phyloP scores from a whole-genome alignment of 495 filamentous ascomycete genomes.

The Aspergillus heteromorphus region DNA sequence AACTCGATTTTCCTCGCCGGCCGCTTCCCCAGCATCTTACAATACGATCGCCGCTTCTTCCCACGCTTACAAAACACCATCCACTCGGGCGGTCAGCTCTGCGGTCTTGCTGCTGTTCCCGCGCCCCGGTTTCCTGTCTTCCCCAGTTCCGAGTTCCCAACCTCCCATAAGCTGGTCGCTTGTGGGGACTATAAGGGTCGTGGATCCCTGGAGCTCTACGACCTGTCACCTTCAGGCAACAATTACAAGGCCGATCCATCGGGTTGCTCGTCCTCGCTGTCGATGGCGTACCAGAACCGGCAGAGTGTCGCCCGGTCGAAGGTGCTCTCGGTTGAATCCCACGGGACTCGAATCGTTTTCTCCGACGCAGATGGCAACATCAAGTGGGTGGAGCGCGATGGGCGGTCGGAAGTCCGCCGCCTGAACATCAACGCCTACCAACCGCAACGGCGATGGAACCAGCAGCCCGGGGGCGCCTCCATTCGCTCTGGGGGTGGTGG shows the following conservation, averaged over 20 bases:
- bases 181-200: constrained; percentile 94
- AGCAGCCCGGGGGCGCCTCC: background rate
- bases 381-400: constrained; percentile 91
- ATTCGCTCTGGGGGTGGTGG: background rate
- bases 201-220: constrained; percentile 86
- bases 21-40: constrained; percentile 83
- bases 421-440: constrained; percentile 58
- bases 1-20: constrained; percentile 61
- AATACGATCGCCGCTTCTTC: constrained; percentile 84
- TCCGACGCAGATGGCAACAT: constrained; percentile 79
- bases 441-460: constrained; percentile 2
- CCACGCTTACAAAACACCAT: constrained; percentile 71
- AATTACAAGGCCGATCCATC: constrained; percentile 19
- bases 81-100: constrained; percentile 77
- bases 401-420: constrained; percentile 69
- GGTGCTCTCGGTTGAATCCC: constrained; percentile 75
- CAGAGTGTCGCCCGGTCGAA: constrained; percentile 78
- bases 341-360: constrained; percentile 79
- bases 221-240: constrained; percentile 39
- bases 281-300: constrained; percentile 60
- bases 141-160: constrained; percentile 46
- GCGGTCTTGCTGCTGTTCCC: constrained; percentile 68
- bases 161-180: constrained; percentile 64
- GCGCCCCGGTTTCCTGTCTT: constrained; percentile 49
- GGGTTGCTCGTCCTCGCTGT: constrained; percentile 30